Conservation (phyloP, 805 yeast genomes). For the Schizosaccharomyces cryophilus region DNA sequence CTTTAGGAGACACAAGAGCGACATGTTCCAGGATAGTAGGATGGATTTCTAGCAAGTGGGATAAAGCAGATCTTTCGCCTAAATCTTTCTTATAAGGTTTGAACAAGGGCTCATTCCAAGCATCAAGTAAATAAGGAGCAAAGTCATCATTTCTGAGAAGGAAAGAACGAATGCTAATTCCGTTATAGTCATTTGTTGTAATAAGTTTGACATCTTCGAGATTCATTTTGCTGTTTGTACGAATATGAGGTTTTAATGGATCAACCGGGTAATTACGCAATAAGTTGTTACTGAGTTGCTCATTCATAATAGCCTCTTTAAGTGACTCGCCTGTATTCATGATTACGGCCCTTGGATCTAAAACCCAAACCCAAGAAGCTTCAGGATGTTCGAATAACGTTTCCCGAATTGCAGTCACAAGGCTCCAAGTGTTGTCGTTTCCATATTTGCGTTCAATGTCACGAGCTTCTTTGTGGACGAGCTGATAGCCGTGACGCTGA, state of each 20-base stretch:
- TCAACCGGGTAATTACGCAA: background rate
- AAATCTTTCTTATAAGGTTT: background rate
- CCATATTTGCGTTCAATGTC: background rate
- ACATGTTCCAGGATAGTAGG: background rate
- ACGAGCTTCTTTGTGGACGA: background rate
- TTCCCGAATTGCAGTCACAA: constrained; percentile 14
- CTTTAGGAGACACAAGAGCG: background rate
- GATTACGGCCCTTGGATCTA: constrained; percentile 16
- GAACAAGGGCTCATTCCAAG: background rate
- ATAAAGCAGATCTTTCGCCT: background rate
- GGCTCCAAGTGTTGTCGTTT: constrained; percentile 11
- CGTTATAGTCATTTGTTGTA: background rate
- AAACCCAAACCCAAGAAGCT: constrained; percentile 19
- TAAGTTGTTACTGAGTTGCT: background rate
- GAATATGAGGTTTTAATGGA: background rate
- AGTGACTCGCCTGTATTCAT: constrained; percentile 14
- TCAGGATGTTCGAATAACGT: constrained; percentile 13
- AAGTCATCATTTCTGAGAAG: background rate
- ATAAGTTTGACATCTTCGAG: background rate
- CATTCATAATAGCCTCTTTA: constrained; percentile 11
- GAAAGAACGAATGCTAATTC: background rate
- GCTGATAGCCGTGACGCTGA: background rate
- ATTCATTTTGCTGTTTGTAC: background rate
- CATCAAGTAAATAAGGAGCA: background rate
- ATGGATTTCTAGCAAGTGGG: background rate